Evolutionary conservation across 176 grass and related monocot genomes (phyloP), one percentile per base, ranked within the genome.

Genomic region (Oryza nivara): DNA sequence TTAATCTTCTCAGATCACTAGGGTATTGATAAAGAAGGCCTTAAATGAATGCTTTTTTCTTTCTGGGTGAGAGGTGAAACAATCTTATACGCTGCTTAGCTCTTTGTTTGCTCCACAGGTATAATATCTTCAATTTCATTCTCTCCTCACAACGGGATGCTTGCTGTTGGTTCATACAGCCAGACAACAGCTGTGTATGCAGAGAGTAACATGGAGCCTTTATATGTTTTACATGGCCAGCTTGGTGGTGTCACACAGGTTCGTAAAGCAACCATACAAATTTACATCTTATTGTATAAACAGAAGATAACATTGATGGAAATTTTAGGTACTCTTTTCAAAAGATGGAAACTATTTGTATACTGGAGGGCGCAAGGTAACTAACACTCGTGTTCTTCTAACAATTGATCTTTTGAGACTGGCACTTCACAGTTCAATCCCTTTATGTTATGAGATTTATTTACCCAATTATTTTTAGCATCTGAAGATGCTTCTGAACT

Each of bases 341-440:
- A 95, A 98, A 92, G 93, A 98, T 90, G 96, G 93, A 65, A 92
- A 93, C 72, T 95, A 95, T 88, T 66, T 98, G 56, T 98, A 95
- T 81, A 95, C 93, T 68, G 96, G 93, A 89, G 96, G 96, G 69
- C 83, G 93, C 75, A 98, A 98, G 96, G 96, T 98, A 87, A 60
- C 70, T 84, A 73, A 63, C 65, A 67, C 54, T 87, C 75, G 25
- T 54, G 6, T 52, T 69, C 86, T 69, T 9, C 4, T 40, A 56
- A 60, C 44, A 58, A 82, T 26, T 77, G 23, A 45, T 73, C 73
- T 49, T 58, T 47, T 88, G 25, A 6, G 25, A 47, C 56, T 73
- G 58, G 28, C 46, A 75, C 7, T 69, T 67, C 11, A 75, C 73
- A 30, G 43, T 85, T 83, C 58, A 71, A 60, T 76, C n/a, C 52